phyloP scores from a whole-genome alignment of 495 filamentous ascomycete genomes.

The Xylaria grammica region DNA sequence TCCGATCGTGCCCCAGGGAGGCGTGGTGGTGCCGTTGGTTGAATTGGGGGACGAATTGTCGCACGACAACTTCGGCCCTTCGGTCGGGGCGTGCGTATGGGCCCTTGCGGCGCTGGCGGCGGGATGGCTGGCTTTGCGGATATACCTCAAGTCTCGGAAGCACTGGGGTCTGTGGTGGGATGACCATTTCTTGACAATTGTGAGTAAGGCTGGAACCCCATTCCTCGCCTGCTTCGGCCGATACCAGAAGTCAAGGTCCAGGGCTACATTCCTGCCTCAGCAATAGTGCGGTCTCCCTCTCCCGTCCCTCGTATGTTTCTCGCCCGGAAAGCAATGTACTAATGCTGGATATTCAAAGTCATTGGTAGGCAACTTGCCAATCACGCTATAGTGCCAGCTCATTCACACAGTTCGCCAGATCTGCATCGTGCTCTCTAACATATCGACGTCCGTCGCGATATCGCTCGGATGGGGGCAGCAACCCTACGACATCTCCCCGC shows the following conservation, averaged over 20 bases:
- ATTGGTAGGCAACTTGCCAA: neutral
- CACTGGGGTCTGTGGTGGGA: constrained; percentile 38
- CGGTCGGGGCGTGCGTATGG: constrained; percentile 11
- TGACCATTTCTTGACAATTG: constrained; percentile 25
- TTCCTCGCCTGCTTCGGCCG: neutral
- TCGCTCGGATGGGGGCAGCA: constrained; percentile 33
- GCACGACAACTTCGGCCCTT: constrained; percentile 1
- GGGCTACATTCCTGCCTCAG: neutral
- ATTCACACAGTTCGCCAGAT: constrained; percentile 22
- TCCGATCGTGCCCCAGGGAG: neutral
- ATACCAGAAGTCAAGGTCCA: neutral
- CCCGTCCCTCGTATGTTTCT: neutral
- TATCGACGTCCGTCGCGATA: constrained; percentile 21
- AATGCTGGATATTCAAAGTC: neutral
- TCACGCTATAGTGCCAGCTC: neutral
- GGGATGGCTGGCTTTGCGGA: constrained; percentile 30
- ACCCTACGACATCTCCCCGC: constrained; percentile 13
- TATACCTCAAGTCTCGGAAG: constrained; percentile 39
- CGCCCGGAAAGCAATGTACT: neutral
- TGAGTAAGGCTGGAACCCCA: neutral
- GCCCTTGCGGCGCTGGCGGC: constrained; percentile 3
- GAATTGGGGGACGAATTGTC: neutral
- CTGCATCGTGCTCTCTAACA: constrained; percentile 25
- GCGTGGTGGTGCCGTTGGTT: neutral
- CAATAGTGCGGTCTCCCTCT: neutral